phyloP scores from a whole-genome alignment of 2,329 filamentous ascomycete genomes.

The Diplodia seriata region DNA sequence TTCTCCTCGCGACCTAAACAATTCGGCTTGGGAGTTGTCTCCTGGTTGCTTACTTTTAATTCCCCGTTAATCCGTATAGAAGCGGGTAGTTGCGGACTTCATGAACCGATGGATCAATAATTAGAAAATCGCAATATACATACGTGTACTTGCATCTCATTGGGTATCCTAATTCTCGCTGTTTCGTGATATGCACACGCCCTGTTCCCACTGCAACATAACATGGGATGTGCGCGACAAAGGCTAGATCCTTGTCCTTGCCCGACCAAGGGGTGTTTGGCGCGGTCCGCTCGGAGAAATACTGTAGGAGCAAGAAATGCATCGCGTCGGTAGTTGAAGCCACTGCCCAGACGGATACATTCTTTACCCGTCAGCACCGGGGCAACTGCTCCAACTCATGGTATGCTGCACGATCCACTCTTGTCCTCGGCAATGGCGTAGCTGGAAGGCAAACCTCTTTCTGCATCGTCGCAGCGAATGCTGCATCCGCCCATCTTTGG shows the following conservation, averaged over 20 bases:
- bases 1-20: slow-evolving; percentile 36
- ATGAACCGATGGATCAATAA: neutral
- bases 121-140: slow-evolving; percentile 2
- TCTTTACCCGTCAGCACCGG: neutral
- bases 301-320: neutral
- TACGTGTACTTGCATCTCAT: neutral
- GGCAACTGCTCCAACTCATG: neutral
- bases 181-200: neutral
- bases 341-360: neutral
- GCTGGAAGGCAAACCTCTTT: neutral
- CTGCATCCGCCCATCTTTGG: neutral
- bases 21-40: slow-evolving; percentile 8
- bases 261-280: neutral
- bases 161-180: neutral
- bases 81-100: neutral
- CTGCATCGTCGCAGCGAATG: neutral
- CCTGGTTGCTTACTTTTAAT: slow-evolving; percentile 12
- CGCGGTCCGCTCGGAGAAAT: neutral
- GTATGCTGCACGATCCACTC: neutral
- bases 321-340: neutral
- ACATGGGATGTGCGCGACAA: neutral
- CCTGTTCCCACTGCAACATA: neutral
- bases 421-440: neutral
- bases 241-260: neutral
- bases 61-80: slow-evolving; percentile 3